Evolutionary conservation across 768 basidiomycete genomes (phyloP), one percentile per base, ranked within the genome.

Genomic region (Pholiota microspora): DNA sequence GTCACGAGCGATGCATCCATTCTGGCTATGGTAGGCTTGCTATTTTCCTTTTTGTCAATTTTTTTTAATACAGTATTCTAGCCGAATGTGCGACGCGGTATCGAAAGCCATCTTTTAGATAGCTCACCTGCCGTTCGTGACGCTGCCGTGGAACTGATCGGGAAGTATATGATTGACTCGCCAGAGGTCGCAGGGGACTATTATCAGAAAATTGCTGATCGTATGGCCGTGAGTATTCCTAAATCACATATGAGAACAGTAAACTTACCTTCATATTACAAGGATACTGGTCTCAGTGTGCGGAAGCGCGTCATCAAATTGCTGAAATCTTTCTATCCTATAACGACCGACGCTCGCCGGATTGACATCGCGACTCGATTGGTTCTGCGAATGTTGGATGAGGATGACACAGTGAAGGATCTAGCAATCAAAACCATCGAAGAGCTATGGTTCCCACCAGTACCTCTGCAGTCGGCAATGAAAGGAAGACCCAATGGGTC

Each of bases 261-360:
- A 52, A 10, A 27, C 15, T 49, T 25, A 32, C 49, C 1, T 16
- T 24, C 10, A 27, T 18, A 15, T 4, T 23, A 40, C 51, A 31
- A 98, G 96, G 97, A 99, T 67, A 89, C 95, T 49, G 96, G 97
- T 4, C 78, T 98, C 15, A 85, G 86, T 28, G 97, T 99, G 3
- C 81, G 97, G 27, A 98, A 98, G 68, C 85, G 96, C 2, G 96
- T 98, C 50, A 92, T 99, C 76, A 98, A 96, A 72, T 76, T 99
- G 1, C 78, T 99, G 34, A 92, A 89, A 68, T 80, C 84, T 0
- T 89, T 94, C 59, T 95, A 95, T 64, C 62, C 69, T 1, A 81
- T 85, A 16, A 83, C 85, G 13, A 83, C 87, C 49, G 73, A 77
- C 31, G 64, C 67, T 12, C 81, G 85, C 29, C 82, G 82, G 27